Conservation (phyloP, 495 filamentous ascomycete species). For the Neurospora sp. region DNA sequence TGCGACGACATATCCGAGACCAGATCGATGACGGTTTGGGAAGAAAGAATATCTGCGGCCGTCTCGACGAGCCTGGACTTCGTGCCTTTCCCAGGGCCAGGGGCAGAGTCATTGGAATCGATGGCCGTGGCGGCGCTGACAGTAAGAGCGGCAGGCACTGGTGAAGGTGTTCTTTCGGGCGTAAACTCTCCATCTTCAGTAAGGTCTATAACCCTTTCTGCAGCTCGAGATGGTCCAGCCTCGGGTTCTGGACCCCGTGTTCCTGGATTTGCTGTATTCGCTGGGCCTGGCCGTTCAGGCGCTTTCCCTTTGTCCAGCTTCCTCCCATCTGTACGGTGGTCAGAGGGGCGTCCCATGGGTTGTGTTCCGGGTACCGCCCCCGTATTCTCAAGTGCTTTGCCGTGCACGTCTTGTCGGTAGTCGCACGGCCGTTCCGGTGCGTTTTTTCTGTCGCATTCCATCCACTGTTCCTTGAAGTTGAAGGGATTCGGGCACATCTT, state of each 20-base stretch:
- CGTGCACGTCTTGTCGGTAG: neutral
- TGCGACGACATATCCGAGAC: neutral
- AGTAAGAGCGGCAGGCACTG: neutral
- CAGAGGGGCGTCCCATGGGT: neutral
- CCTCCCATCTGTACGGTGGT: neutral
- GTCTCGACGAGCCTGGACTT: neutral
- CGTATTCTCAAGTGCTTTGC: neutral
- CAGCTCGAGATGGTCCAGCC: neutral
- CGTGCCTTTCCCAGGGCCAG: neutral
- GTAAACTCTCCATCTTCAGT: neutral
- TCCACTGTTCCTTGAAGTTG: neutral
- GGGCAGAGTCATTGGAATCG: neutral
- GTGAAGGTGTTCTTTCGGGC: neutral
- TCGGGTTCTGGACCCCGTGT: neutral
- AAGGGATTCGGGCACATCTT: conserved; percentile 1
- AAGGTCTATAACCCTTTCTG: neutral
- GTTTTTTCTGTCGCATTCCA: conserved; percentile 3
- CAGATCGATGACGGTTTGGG: neutral
- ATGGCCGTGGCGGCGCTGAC: neutral
- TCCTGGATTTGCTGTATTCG: neutral
- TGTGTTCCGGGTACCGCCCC: neutral
- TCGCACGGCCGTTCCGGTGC: conserved; percentile 4
- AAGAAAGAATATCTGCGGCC: neutral
- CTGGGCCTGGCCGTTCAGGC: neutral
- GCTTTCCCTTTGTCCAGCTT: neutral